A percentile compares a stretch with the other conserved stretches of the same genome.
These are phyloP conservation scores for Phytophthora tentaculata DNA, from an alignment of 352 stramenopile genomes.

Conservation along the genomic window DNA sequence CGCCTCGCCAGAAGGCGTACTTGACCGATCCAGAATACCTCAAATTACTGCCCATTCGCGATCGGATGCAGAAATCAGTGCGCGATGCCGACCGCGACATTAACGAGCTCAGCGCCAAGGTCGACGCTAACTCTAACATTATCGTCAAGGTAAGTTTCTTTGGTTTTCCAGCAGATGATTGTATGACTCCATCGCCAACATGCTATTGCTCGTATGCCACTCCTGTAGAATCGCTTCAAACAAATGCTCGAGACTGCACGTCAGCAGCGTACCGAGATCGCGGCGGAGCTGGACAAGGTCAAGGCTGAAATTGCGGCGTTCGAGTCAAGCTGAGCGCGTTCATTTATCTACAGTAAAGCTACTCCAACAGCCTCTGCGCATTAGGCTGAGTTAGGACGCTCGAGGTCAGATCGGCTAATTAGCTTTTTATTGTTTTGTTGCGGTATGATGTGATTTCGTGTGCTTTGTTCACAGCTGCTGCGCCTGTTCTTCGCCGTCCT, in stretches of 20 bases:
- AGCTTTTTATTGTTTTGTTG: conserved; percentile 40
- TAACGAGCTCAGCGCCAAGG: conserved; percentile 65
- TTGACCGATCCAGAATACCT: conserved; percentile 72
- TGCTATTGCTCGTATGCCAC: not conserved
- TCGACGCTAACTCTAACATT: conserved; percentile 81
- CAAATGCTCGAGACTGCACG: conserved; percentile 78
- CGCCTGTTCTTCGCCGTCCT: not conserved
- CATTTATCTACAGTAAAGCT: no score
- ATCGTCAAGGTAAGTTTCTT: conserved; percentile 70
- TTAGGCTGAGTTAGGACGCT: no score
- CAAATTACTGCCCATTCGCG: conserved; percentile 63
- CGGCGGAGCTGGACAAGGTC: conserved; percentile 62
- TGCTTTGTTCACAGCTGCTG: conserved; percentile 21
- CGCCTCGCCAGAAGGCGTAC: conserved; percentile 46
- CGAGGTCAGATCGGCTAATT: conserved; percentile 29
- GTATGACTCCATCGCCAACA: conserved; percentile 1
- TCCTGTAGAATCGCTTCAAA: conserved; percentile 73
- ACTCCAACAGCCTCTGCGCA: not conserved
- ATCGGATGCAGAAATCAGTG: conserved; percentile 73
- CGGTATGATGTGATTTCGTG: conserved; percentile 10
- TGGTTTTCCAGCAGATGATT: no score
- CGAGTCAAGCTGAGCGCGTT: conserved; percentile 41
- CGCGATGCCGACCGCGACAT: conserved; percentile 73
- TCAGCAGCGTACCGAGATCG: conserved; percentile 58
- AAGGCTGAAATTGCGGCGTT: conserved; percentile 53